phyloP scores from a whole-genome alignment of 495 filamentous ascomycete genomes.

The Schizothecium vesticola region DNA sequence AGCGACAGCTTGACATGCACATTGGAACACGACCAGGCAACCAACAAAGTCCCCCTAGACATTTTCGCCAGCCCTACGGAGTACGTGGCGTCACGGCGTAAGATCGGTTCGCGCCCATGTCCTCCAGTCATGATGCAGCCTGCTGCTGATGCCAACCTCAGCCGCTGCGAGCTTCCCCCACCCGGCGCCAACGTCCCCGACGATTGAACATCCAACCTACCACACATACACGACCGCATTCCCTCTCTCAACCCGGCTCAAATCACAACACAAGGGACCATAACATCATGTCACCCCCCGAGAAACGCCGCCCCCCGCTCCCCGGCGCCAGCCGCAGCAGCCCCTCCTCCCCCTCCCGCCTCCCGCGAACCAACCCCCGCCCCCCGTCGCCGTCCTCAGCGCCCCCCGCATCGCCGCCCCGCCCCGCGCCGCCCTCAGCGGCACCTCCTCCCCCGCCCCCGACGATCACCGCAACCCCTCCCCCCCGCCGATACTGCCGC shows the following conservation, averaged over 20 bases:
- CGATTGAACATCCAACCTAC: background rate
- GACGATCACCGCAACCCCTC: conserved; percentile 17
- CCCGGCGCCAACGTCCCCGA: background rate
- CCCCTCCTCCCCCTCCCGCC: conserved; percentile 15
- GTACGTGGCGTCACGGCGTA: background rate
- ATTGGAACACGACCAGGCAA: background rate
- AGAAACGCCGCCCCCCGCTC: conserved; percentile 9
- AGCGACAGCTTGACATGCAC: background rate
- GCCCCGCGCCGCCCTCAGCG: conserved; percentile 33
- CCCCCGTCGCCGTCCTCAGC: conserved; percentile 12
- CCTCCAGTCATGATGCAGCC: background rate
- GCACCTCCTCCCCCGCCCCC: conserved; percentile 31
- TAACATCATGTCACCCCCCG: conserved; percentile 18
- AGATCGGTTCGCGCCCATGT: background rate
- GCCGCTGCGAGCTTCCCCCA: background rate
- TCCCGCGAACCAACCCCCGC: conserved; percentile 6
- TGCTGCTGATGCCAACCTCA: background rate
- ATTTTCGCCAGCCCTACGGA: background rate
- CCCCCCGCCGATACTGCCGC: conserved; percentile 20
- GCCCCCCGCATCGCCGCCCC: conserved; percentile 34
- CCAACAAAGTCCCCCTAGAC: background rate
- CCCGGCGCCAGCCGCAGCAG: background rate
- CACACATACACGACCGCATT: too few relatives aligned
- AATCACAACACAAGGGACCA: too few relatives aligned
- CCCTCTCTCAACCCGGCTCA: too few relatives aligned